Conservation (phyloP, 1,284 basidiomycete genomes). For the Abortiporus biennis region DNA sequence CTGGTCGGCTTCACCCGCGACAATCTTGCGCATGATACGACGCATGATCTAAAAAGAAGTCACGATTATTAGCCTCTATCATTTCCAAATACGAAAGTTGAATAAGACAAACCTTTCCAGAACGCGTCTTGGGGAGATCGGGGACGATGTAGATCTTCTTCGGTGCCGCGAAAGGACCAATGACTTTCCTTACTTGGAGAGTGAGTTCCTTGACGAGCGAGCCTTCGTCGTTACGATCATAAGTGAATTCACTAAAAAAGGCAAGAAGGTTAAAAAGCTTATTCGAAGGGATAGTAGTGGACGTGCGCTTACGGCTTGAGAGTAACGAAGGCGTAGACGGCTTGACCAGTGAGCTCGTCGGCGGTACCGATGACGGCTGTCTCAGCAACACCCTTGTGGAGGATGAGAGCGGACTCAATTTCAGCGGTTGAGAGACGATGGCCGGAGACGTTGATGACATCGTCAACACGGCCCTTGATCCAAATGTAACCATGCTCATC, state of each 20-base stretch:
- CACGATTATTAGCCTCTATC: neutral
- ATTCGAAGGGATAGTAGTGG: neutral
- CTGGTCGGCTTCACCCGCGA: conserved; percentile 89
- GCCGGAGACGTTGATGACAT: conserved; percentile 93
- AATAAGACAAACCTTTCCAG: conserved; percentile 72
- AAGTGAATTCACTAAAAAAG: conserved; percentile 68
- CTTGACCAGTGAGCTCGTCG: conserved; percentile 86
- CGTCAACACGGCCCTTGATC: conserved; percentile 98
- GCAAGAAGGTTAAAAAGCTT: neutral
- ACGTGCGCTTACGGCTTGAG: conserved; percentile 34
- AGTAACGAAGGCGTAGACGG: conserved; percentile 83
- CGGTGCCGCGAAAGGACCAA: conserved; percentile 93
- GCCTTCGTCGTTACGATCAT: conserved; percentile 63
- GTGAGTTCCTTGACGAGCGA: conserved; percentile 83
- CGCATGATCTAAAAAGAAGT: conserved; percentile 69
- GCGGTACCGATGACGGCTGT: conserved; percentile 82
- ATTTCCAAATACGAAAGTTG: neutral
- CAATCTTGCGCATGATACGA: conserved; percentile 92
- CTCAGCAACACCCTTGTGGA: conserved; percentile 94
- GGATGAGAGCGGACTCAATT: conserved; percentile 93
- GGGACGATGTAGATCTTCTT: conserved; percentile 86
- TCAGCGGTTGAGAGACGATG: conserved; percentile 97
- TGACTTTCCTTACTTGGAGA: conserved; percentile 93
- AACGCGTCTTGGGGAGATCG: conserved; percentile 94
- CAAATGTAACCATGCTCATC: conserved; percentile 97